Evolutionary conservation across 78 protist genomes (phyloP), one percentile per base, ranked within the genome.

Genomic region (Dictyostelium intermedium): DNA sequence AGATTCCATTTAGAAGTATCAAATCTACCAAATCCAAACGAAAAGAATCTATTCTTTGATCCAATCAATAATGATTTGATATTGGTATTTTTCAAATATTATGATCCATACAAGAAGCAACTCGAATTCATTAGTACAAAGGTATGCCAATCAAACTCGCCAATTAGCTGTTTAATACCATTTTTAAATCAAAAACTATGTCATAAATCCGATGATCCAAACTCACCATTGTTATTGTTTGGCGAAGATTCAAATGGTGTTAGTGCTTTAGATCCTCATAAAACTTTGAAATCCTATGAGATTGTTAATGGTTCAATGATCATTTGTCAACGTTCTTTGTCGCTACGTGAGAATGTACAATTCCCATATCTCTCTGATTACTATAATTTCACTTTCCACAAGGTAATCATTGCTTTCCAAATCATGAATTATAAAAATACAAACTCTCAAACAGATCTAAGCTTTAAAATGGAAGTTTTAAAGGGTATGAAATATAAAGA

Each of bases 1-100:
- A 89, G 94, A 80, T 89, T 89, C 87, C 84, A 89, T 69, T 89
- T 89, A 39, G 94, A 89, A 70, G 82, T 89, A 7, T 89, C 94
- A 78, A 80, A 63, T 41, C 27, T 74, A 34, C 94, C 94, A 45
- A 8, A 63, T 66, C 94, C 94, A 80, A 89, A 89, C 39, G 94
- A 89, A 66, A 89, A 89, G 72, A 89, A 89, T 70, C 20, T 89
- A 30, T 89, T 89, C 72, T 89, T 89, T 81, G 94, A 89, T 45
- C 94, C 85, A 69, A 89, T 89, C 25, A 72, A 78, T 66, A 32
- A 35, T 16, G 94, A 89, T 10, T 76, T 35, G 34, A 50, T 76
- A 16, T 80, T 89, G 69, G 60, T 89, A 20, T 89, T 89, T 56
- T 89, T 89, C 60, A 89, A 89, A 74, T 89, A 80, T 27, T 89